Conservation (phyloP, 768 basidiomycete species). For the Collybia sp. region DNA sequence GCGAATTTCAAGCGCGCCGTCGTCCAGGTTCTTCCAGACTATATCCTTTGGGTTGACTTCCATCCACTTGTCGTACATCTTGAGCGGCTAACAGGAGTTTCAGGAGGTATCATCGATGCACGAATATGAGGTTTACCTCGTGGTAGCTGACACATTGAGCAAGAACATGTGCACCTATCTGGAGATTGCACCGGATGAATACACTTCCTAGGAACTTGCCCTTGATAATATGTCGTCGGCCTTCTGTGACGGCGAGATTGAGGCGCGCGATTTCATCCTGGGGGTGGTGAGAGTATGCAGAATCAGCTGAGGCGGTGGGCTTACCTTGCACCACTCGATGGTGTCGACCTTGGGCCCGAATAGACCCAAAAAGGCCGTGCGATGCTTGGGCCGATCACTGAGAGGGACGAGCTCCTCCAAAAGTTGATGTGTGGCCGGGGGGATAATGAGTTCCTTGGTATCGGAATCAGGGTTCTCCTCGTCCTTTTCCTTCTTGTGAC, state of each 20-base stretch:
- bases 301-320: slow-evolving; percentile 3
- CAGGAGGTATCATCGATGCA: not conserved
- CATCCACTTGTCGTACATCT: slow-evolving; percentile 59
- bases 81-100: slow-evolving; percentile 32
- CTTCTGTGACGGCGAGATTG: slow-evolving; percentile 37
- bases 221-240: slow-evolving; percentile 28
- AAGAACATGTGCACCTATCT: slow-evolving; percentile 71
- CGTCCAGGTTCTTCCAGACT: slow-evolving; percentile 54
- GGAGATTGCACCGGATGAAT: slow-evolving; percentile 67
- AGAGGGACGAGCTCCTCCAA: slow-evolving; percentile 51
- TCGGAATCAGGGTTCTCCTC: slow-evolving; percentile 16
- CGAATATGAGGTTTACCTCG: slow-evolving; percentile 23
- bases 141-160: slow-evolving; percentile 56
- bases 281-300: no score
- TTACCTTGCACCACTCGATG: slow-evolving; percentile 54
- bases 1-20: slow-evolving; percentile 46
- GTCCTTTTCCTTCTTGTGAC: slow-evolving; percentile 21
- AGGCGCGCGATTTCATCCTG: slow-evolving; percentile 49
- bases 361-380: slow-evolving; percentile 43
- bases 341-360: slow-evolving; percentile 63
- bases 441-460: slow-evolving; percentile 11
- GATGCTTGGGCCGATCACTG: slow-evolving; percentile 46
- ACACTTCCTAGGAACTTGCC: slow-evolving; percentile 48
- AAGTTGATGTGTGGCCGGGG: slow-evolving; percentile 23
- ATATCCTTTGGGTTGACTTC: slow-evolving; percentile 52